These are phyloP conservation scores for Penicillium bialowiezense DNA, from an alignment of 495 filamentous ascomycete species.

Conservation along the genomic window DNA sequence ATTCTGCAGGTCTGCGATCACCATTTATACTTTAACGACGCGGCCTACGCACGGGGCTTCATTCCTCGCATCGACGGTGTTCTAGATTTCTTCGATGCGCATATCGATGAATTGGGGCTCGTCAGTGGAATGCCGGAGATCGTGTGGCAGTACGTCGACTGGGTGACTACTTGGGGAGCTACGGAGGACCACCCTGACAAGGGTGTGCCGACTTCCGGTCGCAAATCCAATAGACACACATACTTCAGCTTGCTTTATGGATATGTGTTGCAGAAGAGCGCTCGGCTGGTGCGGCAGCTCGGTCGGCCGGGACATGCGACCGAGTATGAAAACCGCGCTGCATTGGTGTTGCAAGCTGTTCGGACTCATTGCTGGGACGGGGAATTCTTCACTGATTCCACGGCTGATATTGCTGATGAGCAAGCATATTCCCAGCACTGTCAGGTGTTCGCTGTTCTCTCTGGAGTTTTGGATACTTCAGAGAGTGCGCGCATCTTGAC, in stretches of 20 bases:
- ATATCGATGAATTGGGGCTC: conserved; percentile 29
- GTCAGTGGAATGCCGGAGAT: conserved; percentile 25
- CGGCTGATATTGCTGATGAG: conserved; percentile 21
- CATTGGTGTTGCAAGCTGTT: conserved; percentile 19
- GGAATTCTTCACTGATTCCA: conserved; percentile 31
- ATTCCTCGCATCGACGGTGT: conserved; percentile 36
- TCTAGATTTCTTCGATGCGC: conserved; percentile 33
- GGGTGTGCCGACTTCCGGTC: conserved; percentile 31
- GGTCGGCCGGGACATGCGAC: conserved; percentile 28
- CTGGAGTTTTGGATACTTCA: conserved; percentile 17
- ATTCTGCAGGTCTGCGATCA: conserved; percentile 37
- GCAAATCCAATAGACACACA: conserved; percentile 26
- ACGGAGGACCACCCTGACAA: conserved; percentile 35
- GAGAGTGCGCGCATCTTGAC: conserved; percentile 17
- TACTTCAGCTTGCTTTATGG: conserved; percentile 41
- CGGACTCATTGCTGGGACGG: conserved; percentile 35
- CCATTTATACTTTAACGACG: conserved; percentile 33
- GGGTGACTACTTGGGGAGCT: conserved; percentile 37
- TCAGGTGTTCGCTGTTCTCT: conserved; percentile 36
- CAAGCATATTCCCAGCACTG: conserved; percentile 32
- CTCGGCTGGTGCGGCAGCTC: conserved; percentile 23
- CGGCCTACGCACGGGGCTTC: conserved; percentile 21
- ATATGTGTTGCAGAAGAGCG: conserved; percentile 27
- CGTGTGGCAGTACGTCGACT: conserved; percentile 42
- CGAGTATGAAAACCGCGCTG: conserved; percentile 31